phyloP scores from a whole-genome alignment of 2,329 filamentous ascomycete species.

The Xylaria hypoxylon region DNA sequence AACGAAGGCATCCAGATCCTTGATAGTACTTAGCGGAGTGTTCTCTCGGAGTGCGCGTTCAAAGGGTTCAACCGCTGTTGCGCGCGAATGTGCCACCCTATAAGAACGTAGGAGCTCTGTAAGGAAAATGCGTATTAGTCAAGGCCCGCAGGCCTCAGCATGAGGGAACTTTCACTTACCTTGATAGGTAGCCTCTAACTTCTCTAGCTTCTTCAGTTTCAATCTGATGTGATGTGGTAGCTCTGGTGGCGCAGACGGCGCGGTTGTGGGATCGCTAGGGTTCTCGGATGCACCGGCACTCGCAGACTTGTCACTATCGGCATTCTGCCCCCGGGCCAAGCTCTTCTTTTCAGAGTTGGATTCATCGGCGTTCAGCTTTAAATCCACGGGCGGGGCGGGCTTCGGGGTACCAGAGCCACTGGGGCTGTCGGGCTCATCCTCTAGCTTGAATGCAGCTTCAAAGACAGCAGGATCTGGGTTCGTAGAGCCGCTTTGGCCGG shows the following conservation, averaged over 20 bases:
- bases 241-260: constrained; percentile 57
- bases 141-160: constrained; percentile 16
- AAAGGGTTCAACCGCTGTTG: constrained; percentile 90
- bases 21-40: constrained; percentile 89
- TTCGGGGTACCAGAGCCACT: constrained; percentile 72
- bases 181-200: constrained; percentile 86
- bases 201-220: constrained; percentile 87
- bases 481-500: constrained; percentile 53
- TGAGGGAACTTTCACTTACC: constrained; percentile 62
- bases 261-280: constrained; percentile 37
- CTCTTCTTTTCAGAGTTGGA: constrained; percentile 38
- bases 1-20: constrained; percentile 82
- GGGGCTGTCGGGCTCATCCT: constrained; percentile 81
- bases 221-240: constrained; percentile 79
- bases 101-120: constrained; percentile 91
- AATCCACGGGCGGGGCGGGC: constrained; percentile 53
- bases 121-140: constrained; percentile 18
- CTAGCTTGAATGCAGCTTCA: constrained; percentile 86
- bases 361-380: constrained; percentile 41
- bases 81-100: constrained; percentile 87
- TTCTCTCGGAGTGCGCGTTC: constrained; percentile 91
- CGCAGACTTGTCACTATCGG: constrained; percentile 21
- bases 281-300: constrained; percentile 42
- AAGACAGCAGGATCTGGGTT: constrained; percentile 89
- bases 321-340: constrained; percentile 27